Conservation (phyloP, 225 moss, liverwort and hornwort species). For the Pseudisothecium myosuroides region DNA sequence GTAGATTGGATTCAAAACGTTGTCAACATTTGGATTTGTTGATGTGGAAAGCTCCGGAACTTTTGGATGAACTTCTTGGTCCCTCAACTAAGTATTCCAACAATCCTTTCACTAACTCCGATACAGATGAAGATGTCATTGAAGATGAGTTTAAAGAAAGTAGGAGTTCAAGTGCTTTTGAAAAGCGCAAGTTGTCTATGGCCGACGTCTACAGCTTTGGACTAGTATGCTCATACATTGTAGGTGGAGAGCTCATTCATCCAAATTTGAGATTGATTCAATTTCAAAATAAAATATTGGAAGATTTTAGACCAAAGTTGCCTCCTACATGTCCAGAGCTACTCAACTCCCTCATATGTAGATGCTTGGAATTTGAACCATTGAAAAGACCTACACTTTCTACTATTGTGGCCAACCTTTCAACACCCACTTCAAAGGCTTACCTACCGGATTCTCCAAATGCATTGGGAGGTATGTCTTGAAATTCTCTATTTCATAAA, state of each 20-base stretch:
- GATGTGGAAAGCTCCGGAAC: background rate
- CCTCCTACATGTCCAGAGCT: background rate
- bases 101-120: rapidly evolving
- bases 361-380: background rate
- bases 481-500: background rate
- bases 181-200: background rate
- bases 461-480: background rate
- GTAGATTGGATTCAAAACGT: background rate
- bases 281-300: background rate
- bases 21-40: background rate
- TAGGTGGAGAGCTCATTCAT: background rate
- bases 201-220: background rate
- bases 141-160: no score
- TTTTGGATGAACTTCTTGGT: background rate
- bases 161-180: no score
- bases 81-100: rapidly evolving
- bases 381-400: background rate
- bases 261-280: background rate
- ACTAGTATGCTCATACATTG: rapidly evolving
- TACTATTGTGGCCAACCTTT: background rate
- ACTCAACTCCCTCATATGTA: background rate
- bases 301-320: background rate
- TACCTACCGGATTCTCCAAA: background rate
- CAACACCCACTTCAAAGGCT: background rate
- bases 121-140: background rate